Evolutionary conservation across 176 grass and related monocot genomes (phyloP), one percentile per base, ranked within the genome.

Genomic region (Dactylis glomerata): DNA sequence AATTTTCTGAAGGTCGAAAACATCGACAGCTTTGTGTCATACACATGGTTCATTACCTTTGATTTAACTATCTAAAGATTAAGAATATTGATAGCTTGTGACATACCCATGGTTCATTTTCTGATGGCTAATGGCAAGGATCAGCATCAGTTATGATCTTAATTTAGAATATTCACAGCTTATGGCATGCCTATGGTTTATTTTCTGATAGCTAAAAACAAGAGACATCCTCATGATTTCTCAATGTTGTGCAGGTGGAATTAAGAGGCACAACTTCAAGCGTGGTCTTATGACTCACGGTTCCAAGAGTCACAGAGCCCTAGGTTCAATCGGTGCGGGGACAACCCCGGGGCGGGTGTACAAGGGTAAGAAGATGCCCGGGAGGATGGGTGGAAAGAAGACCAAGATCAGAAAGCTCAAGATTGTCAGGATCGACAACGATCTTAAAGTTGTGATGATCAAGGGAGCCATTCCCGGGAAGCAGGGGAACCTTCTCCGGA

Each of bases 361-460:
- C 88, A 84, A 84, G 80, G 96, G 96, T 24, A 99, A 96, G 50
- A 99, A 99, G 81, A 99, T 99, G 93, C 91, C 93, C 8, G 96
- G 96, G 37, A 90, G 96, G 86, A 86, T 98, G 93, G 93, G 93
- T 16, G 91, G 91, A 50, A 91, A 81, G 33, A 96, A 89, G 84
- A 96, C 88, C 58, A 99, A 99, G 76, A 92, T 96, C 80, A 54
- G 96, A 62, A 99, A 99, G 87, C 87, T 98, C 49, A 89, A 91
- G 56, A 78, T 96, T 3, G 88, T 99, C 77, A 96, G 93, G 83
- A 88, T 99, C 5, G 96, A 99, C 79, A 92, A 83, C n/a, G 86
- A 99, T 42, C 86, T 96, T 23, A 84, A 84, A 15, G 91, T 87
- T 4, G 47, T 99, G 45, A 87, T 99, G 91, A 84, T 99, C 78